Evolutionary conservation across 805 yeast species (phyloP), one percentile per base, ranked within the genome.

Genomic region (Teunomyces atbi): DNA sequence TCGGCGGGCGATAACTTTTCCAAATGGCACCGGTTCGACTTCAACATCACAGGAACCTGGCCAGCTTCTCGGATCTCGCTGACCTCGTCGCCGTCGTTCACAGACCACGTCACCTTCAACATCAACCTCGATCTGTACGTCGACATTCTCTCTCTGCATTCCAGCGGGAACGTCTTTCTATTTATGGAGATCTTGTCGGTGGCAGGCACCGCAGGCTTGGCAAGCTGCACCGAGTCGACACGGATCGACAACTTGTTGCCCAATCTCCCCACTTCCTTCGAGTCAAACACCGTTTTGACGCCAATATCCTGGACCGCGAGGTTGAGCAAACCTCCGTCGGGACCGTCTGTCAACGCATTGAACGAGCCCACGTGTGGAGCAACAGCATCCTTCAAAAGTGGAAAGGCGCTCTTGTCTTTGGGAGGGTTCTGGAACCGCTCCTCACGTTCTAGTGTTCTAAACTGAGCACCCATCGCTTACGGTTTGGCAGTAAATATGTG

Each of bases 361-460:
- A 94, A 94, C 1, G 98, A 92, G 6, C 96, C 97, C 46, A 94
- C 80, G 65, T 94, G 99, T 4, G 99, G 99, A 47, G 82, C 82
- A 34, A 94, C 94, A 12, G 99, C 98, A 52, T 89, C 96, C 48
- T 79, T 79, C 30, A 94, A 76, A 34, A 90, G 69, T 12, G 97
- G 96, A 59, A 72, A 92, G 6, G 88, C 88, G 26, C 89, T 76
- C 63, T 86, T 79, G 60, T 88, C 96, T 68, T 81, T 84, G 43
- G 97, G 96, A 40, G 99, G 99, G 62, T 88, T 83, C 57, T 79
- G 78, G 71, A 89, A 94, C 56, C 95, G 79, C 50, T 77, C 64
- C 62, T 92, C 97, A 59, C 96, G 83, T 66, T 90, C 96, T 57
- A 94, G 74, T 38, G 99, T 94, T 63, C 81, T 77, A 62, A 84